A percentile compares a stretch with the other conserved stretches of the same genome.
These are phyloP conservation scores for Penicillium aurantiogriseum DNA, from an alignment of 2,329 filamentous ascomycete species.

Conservation along the genomic window DNA sequence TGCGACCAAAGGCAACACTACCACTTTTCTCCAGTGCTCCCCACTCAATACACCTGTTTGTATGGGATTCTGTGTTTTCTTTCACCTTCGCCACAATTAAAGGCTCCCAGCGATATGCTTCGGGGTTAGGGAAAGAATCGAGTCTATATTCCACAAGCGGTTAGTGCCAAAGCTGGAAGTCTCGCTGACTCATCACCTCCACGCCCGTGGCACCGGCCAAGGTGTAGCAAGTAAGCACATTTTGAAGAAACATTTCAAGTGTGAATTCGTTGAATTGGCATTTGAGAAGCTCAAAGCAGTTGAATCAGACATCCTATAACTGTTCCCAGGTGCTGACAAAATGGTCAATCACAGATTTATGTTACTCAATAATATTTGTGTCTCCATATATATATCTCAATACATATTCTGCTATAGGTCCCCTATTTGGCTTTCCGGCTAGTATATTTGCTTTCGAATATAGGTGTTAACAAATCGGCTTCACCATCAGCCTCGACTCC, in stretches of 20 bases:
- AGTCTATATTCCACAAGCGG: slow-evolving; percentile 14
- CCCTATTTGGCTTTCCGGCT: too few species aligned
- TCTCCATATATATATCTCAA: too few species aligned
- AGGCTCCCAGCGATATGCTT: background rate
- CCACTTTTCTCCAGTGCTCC: background rate
- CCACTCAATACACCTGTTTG: background rate
- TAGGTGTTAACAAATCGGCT: too few species aligned
- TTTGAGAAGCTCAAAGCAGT: too few species aligned
- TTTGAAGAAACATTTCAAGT: background rate
- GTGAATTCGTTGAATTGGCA: background rate
- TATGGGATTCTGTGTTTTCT: background rate
- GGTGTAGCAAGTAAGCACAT: too few species aligned
- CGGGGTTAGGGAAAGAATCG: slow-evolving; percentile 3
- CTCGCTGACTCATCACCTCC: slow-evolving; percentile 6
- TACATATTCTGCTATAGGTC: too few species aligned
- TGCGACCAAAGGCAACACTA: background rate
- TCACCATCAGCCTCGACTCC: too few species aligned
- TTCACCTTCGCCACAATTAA: background rate
- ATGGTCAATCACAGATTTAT: background rate
- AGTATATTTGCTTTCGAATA: too few species aligned
- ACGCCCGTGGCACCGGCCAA: too few species aligned
- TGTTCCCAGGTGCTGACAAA: background rate
- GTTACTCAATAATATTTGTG: too few species aligned
- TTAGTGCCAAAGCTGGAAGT: background rate
- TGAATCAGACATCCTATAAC: too few species aligned